Evolutionary conservation across 2,329 filamentous ascomycete species (phyloP), one percentile per base, ranked within the genome.

Genomic region (Plectosphaerella cucumerina): DNA sequence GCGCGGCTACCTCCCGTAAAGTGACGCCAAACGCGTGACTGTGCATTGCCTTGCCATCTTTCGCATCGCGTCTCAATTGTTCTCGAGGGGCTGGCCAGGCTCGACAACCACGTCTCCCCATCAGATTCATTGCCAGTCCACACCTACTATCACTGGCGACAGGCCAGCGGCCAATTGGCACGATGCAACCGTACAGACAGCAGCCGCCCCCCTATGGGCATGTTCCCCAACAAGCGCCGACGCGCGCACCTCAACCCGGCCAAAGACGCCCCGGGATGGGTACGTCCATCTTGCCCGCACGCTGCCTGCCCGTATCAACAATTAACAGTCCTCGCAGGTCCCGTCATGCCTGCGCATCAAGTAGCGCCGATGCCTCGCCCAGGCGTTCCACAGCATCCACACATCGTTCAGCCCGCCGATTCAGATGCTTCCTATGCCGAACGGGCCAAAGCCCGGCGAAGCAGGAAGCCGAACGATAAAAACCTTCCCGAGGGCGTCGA

Each of bases 401-500:
- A 78, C 54, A 69, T 71, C 35, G 73, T 76, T 53, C 74, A 18
- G 11, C 26, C 26, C 12, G n/a, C 39, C 15, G 39, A 42, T 18
- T 6, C 17, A 17, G 39, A 42, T 20, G 39, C 39, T 6, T 42
- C 39, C 10, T 42, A 42, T 18, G 39, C 39, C 6, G 39, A 42
- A 20, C n/a, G 39, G n/a, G 39, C 39, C 39, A 75, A 63, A 72
- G 76, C 60, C 73, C 84, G 91, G 54, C 85, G 90, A 59, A 90
- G 89, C 64, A 85, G 86, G 65, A 95, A 93, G 70, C 94, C 94
- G 1, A 97, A 91, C 52, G 94, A 99, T 70, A 96, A 90, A 77
- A 94, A 90, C 61, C 84, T 99, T 22, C 92, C 94, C 37, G 92
- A 97, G 57, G 91, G 90, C 50, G 80, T 96, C 43, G 92, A 95